These are phyloP conservation scores for Begonia loranthoides DNA, from an alignment of 306 rosid genomes.

Conservation along the genomic window DNA sequence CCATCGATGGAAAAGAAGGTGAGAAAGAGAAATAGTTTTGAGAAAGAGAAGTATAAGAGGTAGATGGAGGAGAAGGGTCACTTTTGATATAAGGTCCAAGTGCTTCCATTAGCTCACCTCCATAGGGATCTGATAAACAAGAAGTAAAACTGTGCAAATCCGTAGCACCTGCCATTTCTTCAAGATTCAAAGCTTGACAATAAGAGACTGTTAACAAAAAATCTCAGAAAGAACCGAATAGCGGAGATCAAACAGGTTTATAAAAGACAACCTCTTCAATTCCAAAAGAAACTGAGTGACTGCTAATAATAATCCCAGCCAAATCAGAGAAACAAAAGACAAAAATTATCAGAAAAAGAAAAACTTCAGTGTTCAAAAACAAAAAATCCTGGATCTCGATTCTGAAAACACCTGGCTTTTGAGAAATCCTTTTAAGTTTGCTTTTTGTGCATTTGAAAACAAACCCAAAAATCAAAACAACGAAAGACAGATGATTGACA, in stretches of 20 bases:
- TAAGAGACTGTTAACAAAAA: not conserved
- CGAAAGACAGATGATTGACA: slow-evolving; percentile 98
- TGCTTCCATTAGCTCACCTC: slow-evolving; percentile 96
- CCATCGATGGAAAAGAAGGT: slow-evolving; percentile 15
- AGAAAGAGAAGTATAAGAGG: slow-evolving; percentile 4
- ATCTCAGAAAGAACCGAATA: not conserved
- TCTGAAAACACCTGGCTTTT: slow-evolving; percentile 98
- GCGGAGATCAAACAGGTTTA: slow-evolving; percentile 41
- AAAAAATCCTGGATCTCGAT: slow-evolving; percentile 72
- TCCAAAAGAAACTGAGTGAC: slow-evolving; percentile 33
- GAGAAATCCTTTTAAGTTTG: slow-evolving; percentile 62
- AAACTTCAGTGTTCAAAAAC: not conserved
- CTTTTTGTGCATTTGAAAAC: slow-evolving; percentile 33
- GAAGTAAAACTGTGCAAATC: slow-evolving; percentile 41
- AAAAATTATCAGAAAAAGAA: not conserved
- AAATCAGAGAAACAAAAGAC: slow-evolving; percentile 2
- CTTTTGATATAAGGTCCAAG: slow-evolving; percentile 91
- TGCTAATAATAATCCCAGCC: slow-evolving; percentile 55
- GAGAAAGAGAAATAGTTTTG: slow-evolving; percentile 12
- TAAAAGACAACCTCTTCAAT: slow-evolving; percentile 69
- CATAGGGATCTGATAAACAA: slow-evolving; percentile 41
- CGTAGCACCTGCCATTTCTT: slow-evolving; percentile 65
- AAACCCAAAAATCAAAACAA: slow-evolving; percentile 68
- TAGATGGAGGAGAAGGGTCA: slow-evolving; percentile 18
- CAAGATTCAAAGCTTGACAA: not conserved